A percentile compares a stretch with the other conserved stretches of the same genome.
phyloP scores from a whole-genome alignment of 345 rosid genomes.

The Litchi chinensis region DNA sequence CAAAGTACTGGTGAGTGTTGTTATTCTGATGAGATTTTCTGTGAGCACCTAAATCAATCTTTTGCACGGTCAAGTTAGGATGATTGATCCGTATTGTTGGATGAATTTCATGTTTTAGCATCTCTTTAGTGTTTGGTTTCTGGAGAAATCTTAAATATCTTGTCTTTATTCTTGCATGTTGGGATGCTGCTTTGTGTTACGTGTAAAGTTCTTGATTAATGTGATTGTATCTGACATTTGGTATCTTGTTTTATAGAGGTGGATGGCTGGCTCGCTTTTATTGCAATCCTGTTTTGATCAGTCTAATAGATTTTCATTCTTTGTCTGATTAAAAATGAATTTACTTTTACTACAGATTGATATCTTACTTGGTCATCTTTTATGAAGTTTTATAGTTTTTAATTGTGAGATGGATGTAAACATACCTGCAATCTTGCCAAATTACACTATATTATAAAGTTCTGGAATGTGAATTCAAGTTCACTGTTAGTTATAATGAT shows the following conservation, averaged over 20 bases:
- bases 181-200: background rate
- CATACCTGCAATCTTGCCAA: background rate
- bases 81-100: background rate
- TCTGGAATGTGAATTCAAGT: background rate
- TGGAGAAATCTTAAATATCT: background rate
- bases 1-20: slow-evolving; percentile 71
- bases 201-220: background rate
- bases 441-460: too few relatives aligned
- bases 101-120: background rate
- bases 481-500: background rate
- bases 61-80: background rate
- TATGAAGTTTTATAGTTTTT: background rate
- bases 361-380: background rate
- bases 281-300: background rate
- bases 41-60: background rate
- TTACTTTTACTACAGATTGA: background rate
- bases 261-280: background rate
- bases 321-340: background rate
- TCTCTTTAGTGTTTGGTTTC: background rate
- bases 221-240: background rate
- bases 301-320: background rate
- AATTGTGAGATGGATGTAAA: background rate
- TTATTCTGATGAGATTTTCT: slow-evolving; percentile 3
- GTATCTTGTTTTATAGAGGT: background rate
- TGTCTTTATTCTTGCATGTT: background rate